These are phyloP conservation scores for Xerocomus brunneocitrinus DNA, from an alignment of 768 basidiomycete species.

Conservation along the genomic window DNA sequence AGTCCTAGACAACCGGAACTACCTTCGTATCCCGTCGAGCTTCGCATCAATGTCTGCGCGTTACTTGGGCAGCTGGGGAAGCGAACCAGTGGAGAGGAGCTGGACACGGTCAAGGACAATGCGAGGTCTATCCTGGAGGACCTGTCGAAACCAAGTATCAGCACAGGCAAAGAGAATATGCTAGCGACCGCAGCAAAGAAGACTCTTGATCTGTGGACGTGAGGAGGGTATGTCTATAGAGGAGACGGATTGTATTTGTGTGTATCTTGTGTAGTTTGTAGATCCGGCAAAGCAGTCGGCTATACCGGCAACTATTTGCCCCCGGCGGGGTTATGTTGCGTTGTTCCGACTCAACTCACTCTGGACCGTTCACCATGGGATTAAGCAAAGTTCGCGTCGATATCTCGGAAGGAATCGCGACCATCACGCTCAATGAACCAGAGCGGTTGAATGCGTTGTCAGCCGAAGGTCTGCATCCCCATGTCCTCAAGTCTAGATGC, in stretches of 20 bases:
- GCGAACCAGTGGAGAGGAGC: constrained; percentile 44
- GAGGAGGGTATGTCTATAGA: not conserved
- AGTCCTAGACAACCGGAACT: constrained; percentile 36
- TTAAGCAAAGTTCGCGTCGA: constrained; percentile 42
- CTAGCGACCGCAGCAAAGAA: constrained; percentile 37
- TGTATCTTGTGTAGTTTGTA: not conserved
- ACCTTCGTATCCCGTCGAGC: constrained; percentile 63
- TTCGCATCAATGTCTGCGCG: constrained; percentile 72
- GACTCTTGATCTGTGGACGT: constrained; percentile 40
- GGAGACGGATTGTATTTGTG: constrained; percentile 1
- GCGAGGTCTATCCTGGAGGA: constrained; percentile 49
- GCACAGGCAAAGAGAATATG: constrained; percentile 33
- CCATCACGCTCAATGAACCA: constrained; percentile 63
- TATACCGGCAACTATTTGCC: constrained; percentile 1
- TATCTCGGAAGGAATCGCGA: constrained; percentile 57
- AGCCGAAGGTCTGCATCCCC: constrained; percentile 37
- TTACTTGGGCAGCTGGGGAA: constrained; percentile 62
- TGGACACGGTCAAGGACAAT: constrained; percentile 47
- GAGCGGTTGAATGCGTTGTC: constrained; percentile 57
- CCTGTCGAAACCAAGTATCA: constrained; percentile 34
- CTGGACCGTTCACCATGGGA: constrained; percentile 18
- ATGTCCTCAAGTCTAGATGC: not conserved
- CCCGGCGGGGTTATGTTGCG: not conserved
- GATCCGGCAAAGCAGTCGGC: not conserved
- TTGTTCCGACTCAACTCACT: not conserved